These are phyloP conservation scores for Detonula confervacea DNA, from an alignment of 352 stramenopile species.

Conservation along the genomic window DNA sequence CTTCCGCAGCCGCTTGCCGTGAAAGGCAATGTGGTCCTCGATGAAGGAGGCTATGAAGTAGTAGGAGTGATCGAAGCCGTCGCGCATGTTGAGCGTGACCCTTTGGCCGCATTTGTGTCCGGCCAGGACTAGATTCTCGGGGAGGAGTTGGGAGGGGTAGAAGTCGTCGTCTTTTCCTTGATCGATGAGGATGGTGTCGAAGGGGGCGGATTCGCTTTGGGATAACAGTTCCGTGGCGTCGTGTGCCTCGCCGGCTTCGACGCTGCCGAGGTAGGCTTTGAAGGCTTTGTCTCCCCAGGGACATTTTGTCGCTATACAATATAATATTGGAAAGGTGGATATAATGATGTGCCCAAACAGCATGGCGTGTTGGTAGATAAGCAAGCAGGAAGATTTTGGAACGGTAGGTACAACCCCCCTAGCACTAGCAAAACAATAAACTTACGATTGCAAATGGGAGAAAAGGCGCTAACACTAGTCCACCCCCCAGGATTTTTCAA, in stretches of 20 bases:
- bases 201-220: conserved; percentile 15
- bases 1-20: conserved; percentile 87
- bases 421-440: too few relatives aligned
- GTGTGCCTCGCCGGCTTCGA: conserved; percentile 86
- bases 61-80: conserved; percentile 98
- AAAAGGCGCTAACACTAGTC: conserved; percentile 94
- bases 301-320: conserved; percentile 84
- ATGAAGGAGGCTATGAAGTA: conserved; percentile 97
- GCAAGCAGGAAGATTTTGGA: too few relatives aligned
- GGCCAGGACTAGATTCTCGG: conserved; percentile 74
- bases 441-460: conserved; percentile 93
- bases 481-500: conserved; percentile 88
- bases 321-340: neutral
- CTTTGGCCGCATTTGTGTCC: conserved; percentile 86
- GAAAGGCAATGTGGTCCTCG: conserved; percentile 94
- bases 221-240: conserved; percentile 91
- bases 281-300: conserved; percentile 99
- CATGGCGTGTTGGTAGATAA: too few relatives aligned
- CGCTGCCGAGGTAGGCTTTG: conserved; percentile 93
- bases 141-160: conserved; percentile 63
- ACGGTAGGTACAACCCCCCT: too few relatives aligned
- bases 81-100: conserved; percentile 84
- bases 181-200: conserved; percentile 80
- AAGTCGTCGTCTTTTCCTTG: conserved; percentile 73
- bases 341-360: too few relatives aligned